Percentiles rank a stretch among this genome's conserved stretches.
phyloP scores from a whole-genome alignment of 257 asterid genomes.

The Rubia yunnanensis region DNA sequence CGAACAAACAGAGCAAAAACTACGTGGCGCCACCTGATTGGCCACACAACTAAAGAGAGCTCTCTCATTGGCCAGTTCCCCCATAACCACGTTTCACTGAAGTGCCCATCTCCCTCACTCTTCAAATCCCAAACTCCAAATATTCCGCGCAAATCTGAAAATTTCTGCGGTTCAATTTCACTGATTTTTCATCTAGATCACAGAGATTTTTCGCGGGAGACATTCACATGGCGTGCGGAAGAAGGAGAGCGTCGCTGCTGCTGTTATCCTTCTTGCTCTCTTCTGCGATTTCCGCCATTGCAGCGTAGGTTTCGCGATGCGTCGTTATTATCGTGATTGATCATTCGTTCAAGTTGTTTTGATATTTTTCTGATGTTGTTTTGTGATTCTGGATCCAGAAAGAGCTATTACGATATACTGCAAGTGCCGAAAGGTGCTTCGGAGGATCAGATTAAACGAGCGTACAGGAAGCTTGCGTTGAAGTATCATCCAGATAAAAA shows the following conservation, averaged over 20 bases:
- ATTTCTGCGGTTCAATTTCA: neutral
- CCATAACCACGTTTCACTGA: slow-evolving; percentile 38
- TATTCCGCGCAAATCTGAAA: slow-evolving; percentile 1
- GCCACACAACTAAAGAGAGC: slow-evolving; percentile 17
- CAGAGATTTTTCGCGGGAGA: slow-evolving; percentile 14
- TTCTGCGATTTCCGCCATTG: slow-evolving; percentile 54
- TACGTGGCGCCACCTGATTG: slow-evolving; percentile 39
- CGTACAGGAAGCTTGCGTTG: slow-evolving; percentile 86
- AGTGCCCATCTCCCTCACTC: neutral
- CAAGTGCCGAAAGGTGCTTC: slow-evolving; percentile 76
- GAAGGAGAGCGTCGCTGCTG: slow-evolving; percentile 39
- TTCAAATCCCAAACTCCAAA: slow-evolving; percentile 6
- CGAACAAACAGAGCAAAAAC: neutral
- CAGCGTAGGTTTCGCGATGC: slow-evolving; percentile 51
- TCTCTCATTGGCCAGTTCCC: slow-evolving; percentile 46
- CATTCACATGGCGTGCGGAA: slow-evolving; percentile 55
- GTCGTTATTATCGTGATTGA: neutral
- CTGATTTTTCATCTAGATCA: neutral
- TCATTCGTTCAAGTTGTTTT: neutral
- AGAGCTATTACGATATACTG: slow-evolving; percentile 76
- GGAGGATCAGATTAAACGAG: slow-evolving; percentile 88
- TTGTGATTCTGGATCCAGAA: slow-evolving; percentile 30
- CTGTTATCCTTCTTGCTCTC: slow-evolving; percentile 40
- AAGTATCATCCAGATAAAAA: slow-evolving; percentile 93
- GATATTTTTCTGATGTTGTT: neutral